These are phyloP conservation scores for Aspergillus sp. DNA, from an alignment of 2,329 filamentous ascomycete species.

Conservation along the genomic window DNA sequence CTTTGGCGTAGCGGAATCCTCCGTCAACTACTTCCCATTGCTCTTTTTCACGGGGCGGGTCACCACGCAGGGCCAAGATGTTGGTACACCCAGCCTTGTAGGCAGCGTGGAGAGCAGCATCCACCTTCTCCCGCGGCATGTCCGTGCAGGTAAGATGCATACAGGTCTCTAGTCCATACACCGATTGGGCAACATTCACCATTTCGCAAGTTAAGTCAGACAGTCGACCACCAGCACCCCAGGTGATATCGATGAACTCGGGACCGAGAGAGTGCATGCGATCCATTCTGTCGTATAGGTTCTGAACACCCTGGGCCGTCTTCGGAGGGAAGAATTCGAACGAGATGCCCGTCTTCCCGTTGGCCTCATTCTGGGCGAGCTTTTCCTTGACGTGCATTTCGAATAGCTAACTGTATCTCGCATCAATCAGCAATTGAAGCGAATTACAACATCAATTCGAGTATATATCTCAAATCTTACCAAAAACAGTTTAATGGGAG, in stretches of 20 bases:
- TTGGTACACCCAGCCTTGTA: constrained; percentile 97
- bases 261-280: constrained; percentile 94
- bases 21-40: constrained; percentile 85
- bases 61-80: constrained; percentile 86
- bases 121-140: constrained; percentile 89
- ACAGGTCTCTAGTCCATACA: constrained; percentile 93
- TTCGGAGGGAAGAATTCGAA: constrained; percentile 99
- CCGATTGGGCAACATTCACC: constrained; percentile 90
- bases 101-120: constrained; percentile 76
- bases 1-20: constrained; percentile 85
- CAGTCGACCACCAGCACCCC: constrained; percentile 88
- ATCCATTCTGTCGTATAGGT: constrained; percentile 98
- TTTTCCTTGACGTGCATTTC: constrained; percentile 95
- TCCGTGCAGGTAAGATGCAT: constrained; percentile 99
- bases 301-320: constrained; percentile 83
- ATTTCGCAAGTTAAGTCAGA: constrained; percentile 94
- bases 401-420: constrained; percentile 16
- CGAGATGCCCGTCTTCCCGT: constrained; percentile 81
- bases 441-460: not conserved
- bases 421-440: not conserved
- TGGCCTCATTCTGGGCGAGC: constrained; percentile 71
- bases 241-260: constrained; percentile 96
- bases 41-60: constrained; percentile 88
- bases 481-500: not conserved
- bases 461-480: not conserved